Conservation (phyloP, 768 basidiomycete species). For the Lactarius deliciosus region DNA sequence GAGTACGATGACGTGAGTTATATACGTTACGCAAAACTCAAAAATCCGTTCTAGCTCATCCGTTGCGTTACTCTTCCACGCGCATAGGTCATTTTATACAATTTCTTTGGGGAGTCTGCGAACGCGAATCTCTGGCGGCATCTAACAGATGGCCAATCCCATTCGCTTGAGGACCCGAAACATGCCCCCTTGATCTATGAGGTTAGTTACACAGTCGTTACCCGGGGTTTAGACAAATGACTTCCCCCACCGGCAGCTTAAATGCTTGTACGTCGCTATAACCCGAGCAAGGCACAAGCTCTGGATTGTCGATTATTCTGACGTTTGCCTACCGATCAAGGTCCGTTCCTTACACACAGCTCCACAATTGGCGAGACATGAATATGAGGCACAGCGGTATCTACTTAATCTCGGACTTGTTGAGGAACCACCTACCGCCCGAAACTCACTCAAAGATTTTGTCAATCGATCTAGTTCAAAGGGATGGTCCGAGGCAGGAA, state of each 20-base stretch:
- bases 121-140: conserved; percentile 36
- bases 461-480: conserved; percentile 2
- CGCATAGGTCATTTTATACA: conserved; percentile 64
- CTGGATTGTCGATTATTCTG: conserved; percentile 67
- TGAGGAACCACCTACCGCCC: neutral
- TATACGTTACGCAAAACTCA: neutral
- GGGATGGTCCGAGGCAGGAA: conserved; percentile 20
- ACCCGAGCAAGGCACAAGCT: conserved; percentile 68
- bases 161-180: neutral
- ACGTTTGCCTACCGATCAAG: conserved; percentile 41
- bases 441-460: conserved; percentile 10
- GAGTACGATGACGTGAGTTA: conserved; percentile 60
- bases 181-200: conserved; percentile 15
- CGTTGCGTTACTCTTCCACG: neutral
- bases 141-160: neutral
- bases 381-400: conserved; percentile 3
- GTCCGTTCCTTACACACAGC: conserved; percentile 42
- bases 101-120: conserved; percentile 69
- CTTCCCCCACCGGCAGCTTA: conserved; percentile 44
- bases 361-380: neutral
- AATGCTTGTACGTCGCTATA: conserved; percentile 67
- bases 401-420: conserved; percentile 13
- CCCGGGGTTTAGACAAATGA: neutral
- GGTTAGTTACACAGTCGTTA: neutral
- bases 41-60: neutral